Percentiles rank a stretch among this genome's conserved stretches.
phyloP scores from a whole-genome alignment of 1,139 yeast genomes.

The Yamadazyma blattariae region DNA sequence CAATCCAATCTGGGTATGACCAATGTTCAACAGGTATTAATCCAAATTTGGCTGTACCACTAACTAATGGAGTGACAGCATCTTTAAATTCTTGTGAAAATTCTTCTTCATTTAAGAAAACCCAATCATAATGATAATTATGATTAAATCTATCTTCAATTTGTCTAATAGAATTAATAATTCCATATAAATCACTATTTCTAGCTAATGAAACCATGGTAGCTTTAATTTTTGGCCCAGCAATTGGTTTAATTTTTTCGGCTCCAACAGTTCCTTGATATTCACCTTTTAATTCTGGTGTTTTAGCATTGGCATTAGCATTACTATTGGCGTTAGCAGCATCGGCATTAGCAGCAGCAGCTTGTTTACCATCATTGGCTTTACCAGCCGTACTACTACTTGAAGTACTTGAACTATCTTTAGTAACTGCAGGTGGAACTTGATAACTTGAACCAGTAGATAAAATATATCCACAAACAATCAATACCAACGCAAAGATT shows the following conservation, averaged over 20 bases:
- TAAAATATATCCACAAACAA: slow-evolving; percentile 58
- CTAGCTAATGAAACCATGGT: slow-evolving; percentile 47
- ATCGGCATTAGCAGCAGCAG: slow-evolving; percentile 8
- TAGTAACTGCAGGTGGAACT: slow-evolving; percentile 9
- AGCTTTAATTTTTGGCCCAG: slow-evolving; percentile 35
- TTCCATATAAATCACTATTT: slow-evolving; percentile 35
- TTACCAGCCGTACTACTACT: slow-evolving; percentile 5
- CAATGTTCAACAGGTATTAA: slow-evolving; percentile 45
- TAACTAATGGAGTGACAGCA: slow-evolving; percentile 29
- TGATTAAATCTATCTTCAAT: slow-evolving; percentile 46
- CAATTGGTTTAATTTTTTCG: slow-evolving; percentile 13
- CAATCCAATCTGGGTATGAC: slow-evolving; percentile 58
- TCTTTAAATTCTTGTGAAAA: slow-evolving; percentile 40
- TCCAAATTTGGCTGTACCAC: slow-evolving; percentile 44
- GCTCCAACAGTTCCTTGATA: slow-evolving; percentile 15
- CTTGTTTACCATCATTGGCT: slow-evolving; percentile 5
- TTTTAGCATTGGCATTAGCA: slow-evolving; percentile 5
- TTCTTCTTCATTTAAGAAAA: slow-evolving; percentile 42
- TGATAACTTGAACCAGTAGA: slow-evolving; percentile 51
- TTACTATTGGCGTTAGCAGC: slow-evolving; percentile 5
- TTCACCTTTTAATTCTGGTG: slow-evolving; percentile 10
- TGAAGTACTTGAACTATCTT: not conserved
- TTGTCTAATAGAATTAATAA: slow-evolving; percentile 40
- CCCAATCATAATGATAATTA: slow-evolving; percentile 46
- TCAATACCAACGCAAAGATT: slow-evolving; percentile 54